A percentile compares a stretch with the other conserved stretches of the same genome.
Evolutionary conservation across 805 yeast species (phyloP).

Genomic region (Kazachstania martiniae): DNA sequence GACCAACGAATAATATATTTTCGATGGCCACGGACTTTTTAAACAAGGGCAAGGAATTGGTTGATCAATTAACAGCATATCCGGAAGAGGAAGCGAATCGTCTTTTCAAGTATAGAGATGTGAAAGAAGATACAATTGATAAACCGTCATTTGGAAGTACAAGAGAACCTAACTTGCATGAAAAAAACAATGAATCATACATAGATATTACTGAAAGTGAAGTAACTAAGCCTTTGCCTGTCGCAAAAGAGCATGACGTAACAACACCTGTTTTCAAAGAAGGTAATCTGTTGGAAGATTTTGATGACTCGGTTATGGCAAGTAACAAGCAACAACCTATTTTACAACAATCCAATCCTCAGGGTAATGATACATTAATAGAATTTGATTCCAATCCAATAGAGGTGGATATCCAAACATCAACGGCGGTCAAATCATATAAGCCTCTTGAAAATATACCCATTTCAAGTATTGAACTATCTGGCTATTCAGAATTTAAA

Average conservation of each 20-base stretch:
- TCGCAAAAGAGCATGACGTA: background rate
- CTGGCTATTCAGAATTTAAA: slow-evolving; percentile 37
- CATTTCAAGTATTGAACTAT: slow-evolving; percentile 22
- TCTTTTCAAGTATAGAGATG: slow-evolving; percentile 4
- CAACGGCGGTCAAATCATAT: background rate
- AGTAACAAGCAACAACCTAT: too few relatives aligned
- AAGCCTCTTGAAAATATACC: slow-evolving; percentile 4
- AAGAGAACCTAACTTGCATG: background rate
- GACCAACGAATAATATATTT: slow-evolving; percentile 5
- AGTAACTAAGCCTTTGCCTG: too few relatives aligned
- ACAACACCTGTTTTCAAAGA: slow-evolving; percentile 1
- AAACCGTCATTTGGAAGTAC: background rate
- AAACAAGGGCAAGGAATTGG: slow-evolving; percentile 24
- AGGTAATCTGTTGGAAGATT: slow-evolving; percentile 8
- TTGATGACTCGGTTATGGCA: too few relatives aligned
- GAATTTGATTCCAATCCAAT: slow-evolving; percentile 6
- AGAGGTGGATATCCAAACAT: slow-evolving; percentile 10
- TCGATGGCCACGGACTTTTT: slow-evolving; percentile 21
- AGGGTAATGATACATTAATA: too few relatives aligned
- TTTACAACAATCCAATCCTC: too few relatives aligned
- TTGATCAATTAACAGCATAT: slow-evolving; percentile 16
- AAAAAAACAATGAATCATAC: too few relatives aligned
- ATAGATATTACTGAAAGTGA: too few relatives aligned
- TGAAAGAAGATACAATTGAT: background rate
- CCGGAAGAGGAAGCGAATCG: slow-evolving; percentile 17